A percentile compares a stretch with the other conserved stretches of the same genome.
Conservation (phyloP, 2,329 filamentous ascomycete genomes). For the Knufia fluminis region DNA sequence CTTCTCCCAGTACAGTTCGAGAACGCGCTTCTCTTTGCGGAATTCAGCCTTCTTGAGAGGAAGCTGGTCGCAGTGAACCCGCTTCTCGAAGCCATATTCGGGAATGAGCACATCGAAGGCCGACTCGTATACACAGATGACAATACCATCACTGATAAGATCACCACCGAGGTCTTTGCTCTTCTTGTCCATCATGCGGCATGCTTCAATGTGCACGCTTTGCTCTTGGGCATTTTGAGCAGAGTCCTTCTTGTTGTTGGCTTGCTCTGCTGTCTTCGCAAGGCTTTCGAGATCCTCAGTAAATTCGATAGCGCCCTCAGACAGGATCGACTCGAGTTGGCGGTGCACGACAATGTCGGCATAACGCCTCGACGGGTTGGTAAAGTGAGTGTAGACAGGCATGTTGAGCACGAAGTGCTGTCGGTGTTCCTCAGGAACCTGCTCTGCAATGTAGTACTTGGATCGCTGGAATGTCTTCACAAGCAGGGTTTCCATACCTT, state of each 20-base stretch:
- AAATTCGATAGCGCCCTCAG: conserved; percentile 73
- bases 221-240: conserved; percentile 96
- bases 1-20: conserved; percentile 99
- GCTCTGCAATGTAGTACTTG: conserved; percentile 85
- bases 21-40: conserved; percentile 84
- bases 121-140: conserved; percentile 95
- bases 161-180: conserved; percentile 80
- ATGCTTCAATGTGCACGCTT: conserved; percentile 96
- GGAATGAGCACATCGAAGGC: conserved; percentile 97
- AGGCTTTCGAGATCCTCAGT: conserved; percentile 79
- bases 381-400: conserved; percentile 94
- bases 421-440: conserved; percentile 65
- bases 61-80: conserved; percentile 95
- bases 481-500: conserved; percentile 93
- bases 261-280: conserved; percentile 85
- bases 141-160: conserved; percentile 88
- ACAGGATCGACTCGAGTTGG: conserved; percentile 79
- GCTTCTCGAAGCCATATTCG: conserved; percentile 98
- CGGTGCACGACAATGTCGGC: conserved; percentile 92
- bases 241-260: conserved; percentile 98
- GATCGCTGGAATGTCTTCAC: conserved; percentile 93
- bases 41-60: conserved; percentile 98
- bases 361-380: conserved; percentile 87
- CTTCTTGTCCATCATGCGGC: conserved; percentile 89
- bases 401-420: conserved; percentile 89